Percentiles rank a stretch among this genome's conserved stretches.
These are phyloP conservation scores for Vitis vinifera DNA, from an alignment of 164 flowering plant genomes.

Conservation along the genomic window DNA sequence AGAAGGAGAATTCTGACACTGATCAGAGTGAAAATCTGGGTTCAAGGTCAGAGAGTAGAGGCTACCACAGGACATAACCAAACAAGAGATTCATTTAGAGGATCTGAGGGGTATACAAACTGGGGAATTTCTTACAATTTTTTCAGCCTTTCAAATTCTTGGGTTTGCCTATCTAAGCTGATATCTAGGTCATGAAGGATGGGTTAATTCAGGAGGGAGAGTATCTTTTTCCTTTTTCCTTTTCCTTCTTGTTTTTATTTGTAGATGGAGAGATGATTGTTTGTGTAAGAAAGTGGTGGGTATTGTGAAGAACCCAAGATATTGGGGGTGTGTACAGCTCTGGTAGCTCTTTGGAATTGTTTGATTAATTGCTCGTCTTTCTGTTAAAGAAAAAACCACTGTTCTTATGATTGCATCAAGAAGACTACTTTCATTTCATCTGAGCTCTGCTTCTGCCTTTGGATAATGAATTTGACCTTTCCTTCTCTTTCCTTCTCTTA, in stretches of 20 bases:
- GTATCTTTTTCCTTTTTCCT: constrained; percentile 5
- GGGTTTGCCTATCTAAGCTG: constrained; percentile 14
- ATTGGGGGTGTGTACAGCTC: constrained; percentile 25
- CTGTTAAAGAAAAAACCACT: background rate
- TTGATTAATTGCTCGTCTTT: constrained; percentile 4
- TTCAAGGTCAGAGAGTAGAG: constrained; percentile 54
- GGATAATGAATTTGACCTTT: too few species aligned
- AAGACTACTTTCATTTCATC: background rate
- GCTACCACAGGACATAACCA: constrained; percentile 21
- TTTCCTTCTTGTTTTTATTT: constrained; percentile 10
- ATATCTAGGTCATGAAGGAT: constrained; percentile 5
- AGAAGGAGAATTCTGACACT: constrained; percentile 73
- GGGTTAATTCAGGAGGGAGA: background rate
- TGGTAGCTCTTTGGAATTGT: constrained; percentile 11
- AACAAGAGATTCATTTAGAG: constrained; percentile 8
- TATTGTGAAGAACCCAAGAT: constrained; percentile 12
- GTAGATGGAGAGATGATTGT: constrained; percentile 26
- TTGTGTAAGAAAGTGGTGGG: constrained; percentile 33
- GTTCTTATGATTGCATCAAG: background rate
- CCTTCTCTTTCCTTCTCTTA: too few species aligned
- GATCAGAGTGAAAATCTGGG: constrained; percentile 72
- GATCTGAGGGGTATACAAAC: constrained; percentile 6
- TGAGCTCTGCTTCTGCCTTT: background rate
- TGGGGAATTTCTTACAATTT: constrained; percentile 23
- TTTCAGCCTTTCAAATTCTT: constrained; percentile 22